Conservation (phyloP, 2,329 filamentous ascomycete species). For the Nannizziopsis arthrosporioides region DNA sequence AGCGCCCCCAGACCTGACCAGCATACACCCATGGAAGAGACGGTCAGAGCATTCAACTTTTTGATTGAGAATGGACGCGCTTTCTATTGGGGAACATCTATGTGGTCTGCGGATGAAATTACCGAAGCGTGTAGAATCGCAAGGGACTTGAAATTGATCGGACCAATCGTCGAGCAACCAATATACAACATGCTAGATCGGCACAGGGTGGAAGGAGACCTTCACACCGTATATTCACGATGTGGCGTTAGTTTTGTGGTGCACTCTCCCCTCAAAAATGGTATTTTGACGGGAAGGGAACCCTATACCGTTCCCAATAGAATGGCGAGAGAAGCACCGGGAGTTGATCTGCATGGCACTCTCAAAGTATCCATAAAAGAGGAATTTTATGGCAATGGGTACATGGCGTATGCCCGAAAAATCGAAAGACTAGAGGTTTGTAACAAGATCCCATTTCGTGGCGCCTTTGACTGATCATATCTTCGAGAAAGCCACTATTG, state of each 20-base stretch:
- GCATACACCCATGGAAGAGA: slow-evolving; percentile 58
- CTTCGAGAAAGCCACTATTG: slow-evolving; percentile 43
- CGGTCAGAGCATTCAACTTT: slow-evolving; percentile 59
- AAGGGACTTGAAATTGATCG: slow-evolving; percentile 49
- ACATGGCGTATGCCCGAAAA: slow-evolving; percentile 41
- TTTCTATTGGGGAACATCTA: slow-evolving; percentile 61
- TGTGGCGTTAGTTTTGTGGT: slow-evolving; percentile 52
- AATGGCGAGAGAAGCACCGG: neutral
- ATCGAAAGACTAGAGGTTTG: slow-evolving; percentile 40
- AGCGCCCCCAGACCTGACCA: slow-evolving; percentile 61
- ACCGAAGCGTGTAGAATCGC: slow-evolving; percentile 51
- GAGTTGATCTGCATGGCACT: neutral
- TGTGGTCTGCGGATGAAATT: slow-evolving; percentile 59
- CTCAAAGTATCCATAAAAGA: slow-evolving; percentile 38
- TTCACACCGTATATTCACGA: slow-evolving; percentile 48
- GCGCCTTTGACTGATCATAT: slow-evolving; percentile 21
- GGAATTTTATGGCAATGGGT: slow-evolving; percentile 33
- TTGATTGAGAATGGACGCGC: slow-evolving; percentile 57
- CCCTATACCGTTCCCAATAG: slow-evolving; percentile 36
- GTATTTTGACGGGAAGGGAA: slow-evolving; percentile 55
- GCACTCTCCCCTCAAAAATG: slow-evolving; percentile 50
- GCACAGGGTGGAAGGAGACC: slow-evolving; percentile 52
- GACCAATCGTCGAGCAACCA: slow-evolving; percentile 45
- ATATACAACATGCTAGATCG: slow-evolving; percentile 54
- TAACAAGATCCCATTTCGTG: neutral